phyloP scores from a whole-genome alignment of 345 rosid genomes.

The Gossypium stocksii region DNA sequence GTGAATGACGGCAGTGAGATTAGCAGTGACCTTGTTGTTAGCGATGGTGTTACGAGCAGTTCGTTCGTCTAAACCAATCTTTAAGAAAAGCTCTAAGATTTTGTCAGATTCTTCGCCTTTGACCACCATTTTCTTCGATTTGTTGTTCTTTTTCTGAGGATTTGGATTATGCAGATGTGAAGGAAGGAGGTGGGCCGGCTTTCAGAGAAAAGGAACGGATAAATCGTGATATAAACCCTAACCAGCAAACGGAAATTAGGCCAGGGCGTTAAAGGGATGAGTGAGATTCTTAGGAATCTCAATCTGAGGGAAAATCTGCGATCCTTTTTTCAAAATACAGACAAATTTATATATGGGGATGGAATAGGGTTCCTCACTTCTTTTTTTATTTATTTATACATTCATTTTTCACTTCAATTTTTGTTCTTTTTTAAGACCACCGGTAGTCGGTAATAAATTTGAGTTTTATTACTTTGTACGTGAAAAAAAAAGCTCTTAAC shows the following conservation, averaged over 20 bases:
- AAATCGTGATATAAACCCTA: not conserved
- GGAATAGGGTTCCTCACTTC: no score
- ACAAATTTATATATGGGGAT: no score
- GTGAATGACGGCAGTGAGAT: constrained; percentile 69
- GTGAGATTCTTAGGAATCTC: not conserved
- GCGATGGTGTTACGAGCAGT: constrained; percentile 77
- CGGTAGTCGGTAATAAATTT: no score
- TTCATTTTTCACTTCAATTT: no score
- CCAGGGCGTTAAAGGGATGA: not conserved
- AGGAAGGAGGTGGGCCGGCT: not conserved
- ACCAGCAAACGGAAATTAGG: not conserved
- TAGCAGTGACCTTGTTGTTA: constrained; percentile 78
- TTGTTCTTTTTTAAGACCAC: no score
- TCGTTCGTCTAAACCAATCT: constrained; percentile 76
- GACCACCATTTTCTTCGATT: constrained; percentile 31
- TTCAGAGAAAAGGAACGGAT: not conserved
- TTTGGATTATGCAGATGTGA: not conserved
- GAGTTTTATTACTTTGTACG: no score
- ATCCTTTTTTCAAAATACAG: not conserved
- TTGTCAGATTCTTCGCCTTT: constrained; percentile 36
- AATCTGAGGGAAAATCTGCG: not conserved
- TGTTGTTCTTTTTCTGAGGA: not conserved
- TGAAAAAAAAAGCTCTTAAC: no score
- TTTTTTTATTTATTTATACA: no score
- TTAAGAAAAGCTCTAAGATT: constrained; percentile 61